A percentile compares a stretch with the other conserved stretches of the same genome.
Conservation (phyloP, 208 protist species). For the Hexamita inflata region DNA sequence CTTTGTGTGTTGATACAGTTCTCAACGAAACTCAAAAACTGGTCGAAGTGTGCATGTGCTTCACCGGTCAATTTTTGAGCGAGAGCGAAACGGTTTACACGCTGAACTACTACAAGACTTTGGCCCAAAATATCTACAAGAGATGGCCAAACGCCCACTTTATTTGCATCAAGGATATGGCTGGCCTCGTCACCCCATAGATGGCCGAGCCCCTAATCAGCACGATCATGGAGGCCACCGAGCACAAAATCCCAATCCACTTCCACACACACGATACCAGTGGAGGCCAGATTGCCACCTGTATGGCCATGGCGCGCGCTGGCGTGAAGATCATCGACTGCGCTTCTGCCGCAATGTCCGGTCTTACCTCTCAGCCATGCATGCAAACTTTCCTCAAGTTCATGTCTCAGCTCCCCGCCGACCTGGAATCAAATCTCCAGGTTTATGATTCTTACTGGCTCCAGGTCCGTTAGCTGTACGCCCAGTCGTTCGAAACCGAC, state of each 20-base stretch:
- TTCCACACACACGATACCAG: constrained; percentile 72
- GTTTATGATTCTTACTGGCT: constrained; percentile 24
- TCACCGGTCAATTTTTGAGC: constrained; percentile 51
- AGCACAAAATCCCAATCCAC: constrained; percentile 58
- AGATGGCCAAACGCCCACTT: constrained; percentile 52
- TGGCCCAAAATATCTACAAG: constrained; percentile 37
- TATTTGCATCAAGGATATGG: constrained; percentile 66
- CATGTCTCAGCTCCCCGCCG: constrained; percentile 7
- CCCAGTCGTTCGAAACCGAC: too few relatives aligned
- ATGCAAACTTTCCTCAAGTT: constrained; percentile 57
- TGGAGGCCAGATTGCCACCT: constrained; percentile 57
- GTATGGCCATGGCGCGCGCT: constrained; percentile 54
- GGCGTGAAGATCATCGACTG: constrained; percentile 63
- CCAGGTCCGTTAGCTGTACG: constrained; percentile 35
- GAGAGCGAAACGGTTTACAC: constrained; percentile 48
- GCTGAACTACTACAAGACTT: constrained; percentile 45
- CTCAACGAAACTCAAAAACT: constrained; percentile 39
- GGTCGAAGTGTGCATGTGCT: constrained; percentile 52
- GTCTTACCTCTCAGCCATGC: constrained; percentile 63
- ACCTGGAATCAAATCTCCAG: constrained; percentile 1
- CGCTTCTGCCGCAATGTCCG: constrained; percentile 52
- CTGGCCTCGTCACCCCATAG: constrained; percentile 57
- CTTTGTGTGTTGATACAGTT: constrained; percentile 50
- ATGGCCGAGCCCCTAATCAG: constrained; percentile 43
- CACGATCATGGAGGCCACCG: constrained; percentile 52